Evolutionary conservation across 177 flowering plant genomes (phyloP).

Genomic region (Vitis hybrid): DNA sequence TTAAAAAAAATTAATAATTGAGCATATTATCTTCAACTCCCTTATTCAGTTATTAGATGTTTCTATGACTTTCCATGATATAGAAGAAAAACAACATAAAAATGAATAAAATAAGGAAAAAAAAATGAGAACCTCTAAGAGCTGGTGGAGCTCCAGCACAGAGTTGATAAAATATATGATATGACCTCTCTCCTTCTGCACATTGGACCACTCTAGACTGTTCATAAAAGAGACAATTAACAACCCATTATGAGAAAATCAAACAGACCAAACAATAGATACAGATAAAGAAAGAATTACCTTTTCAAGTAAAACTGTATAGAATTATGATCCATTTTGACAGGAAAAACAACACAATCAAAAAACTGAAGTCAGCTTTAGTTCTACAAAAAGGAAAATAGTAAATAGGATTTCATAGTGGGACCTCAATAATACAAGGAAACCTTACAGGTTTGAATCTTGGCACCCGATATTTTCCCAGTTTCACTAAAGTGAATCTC

Average conservation of each 20-base stretch:
- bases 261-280: conserved; percentile 7
- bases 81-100: background rate
- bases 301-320: conserved; percentile 92
- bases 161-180: conserved; percentile 96
- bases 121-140: conserved; percentile 59
- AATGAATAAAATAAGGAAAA: background rate
- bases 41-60: too few relatives aligned
- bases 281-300: conserved; percentile 31
- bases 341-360: conserved; percentile 19
- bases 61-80: background rate
- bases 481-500: conserved; percentile 94
- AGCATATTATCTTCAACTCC: too few relatives aligned
- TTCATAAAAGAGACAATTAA: conserved; percentile 27
- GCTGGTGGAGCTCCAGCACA: conserved; percentile 86
- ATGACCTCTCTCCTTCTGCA: conserved; percentile 90
- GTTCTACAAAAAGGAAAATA: background rate
- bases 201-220: conserved; percentile 99
- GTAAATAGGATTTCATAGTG: background rate
- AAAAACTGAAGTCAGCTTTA: conserved; percentile 25
- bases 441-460: conserved; percentile 90
- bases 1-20: too few relatives aligned
- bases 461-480: conserved; percentile 96
- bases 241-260: background rate
- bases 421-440: conserved; percentile 7
- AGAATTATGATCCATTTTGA: conserved; percentile 9